phyloP scores from a whole-genome alignment of 75 land plant genomes.

The Sequoiadendron giganteum region DNA sequence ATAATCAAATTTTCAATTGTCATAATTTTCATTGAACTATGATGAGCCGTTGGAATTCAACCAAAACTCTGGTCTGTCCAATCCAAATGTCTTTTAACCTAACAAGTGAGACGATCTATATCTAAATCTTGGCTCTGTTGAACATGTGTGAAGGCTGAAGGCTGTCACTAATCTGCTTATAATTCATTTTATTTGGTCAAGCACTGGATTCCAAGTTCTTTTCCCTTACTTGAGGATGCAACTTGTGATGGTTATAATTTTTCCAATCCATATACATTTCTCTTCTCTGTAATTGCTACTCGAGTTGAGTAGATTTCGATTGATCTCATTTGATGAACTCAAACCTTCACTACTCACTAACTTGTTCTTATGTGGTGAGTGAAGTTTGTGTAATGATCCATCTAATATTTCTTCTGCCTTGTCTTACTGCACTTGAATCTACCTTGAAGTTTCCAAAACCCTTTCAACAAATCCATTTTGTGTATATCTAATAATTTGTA shows the following conservation, averaged over 20 bases:
- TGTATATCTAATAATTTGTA: no score
- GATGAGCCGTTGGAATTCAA: not conserved
- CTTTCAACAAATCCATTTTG: no score
- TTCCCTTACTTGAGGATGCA: not conserved
- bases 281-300: not conserved
- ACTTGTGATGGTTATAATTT: not conserved
- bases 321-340: not conserved
- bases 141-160: not conserved
- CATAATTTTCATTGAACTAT: slow-evolving; percentile 4
- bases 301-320: not conserved
- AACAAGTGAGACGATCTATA: not conserved
- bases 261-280: not conserved
- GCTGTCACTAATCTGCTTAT: not conserved
- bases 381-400: not conserved
- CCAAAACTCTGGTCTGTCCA: not conserved
- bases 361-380: not conserved
- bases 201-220: not conserved
- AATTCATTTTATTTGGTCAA: not conserved
- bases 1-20: not conserved
- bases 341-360: no score
- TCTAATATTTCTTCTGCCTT: not conserved
- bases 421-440: no score
- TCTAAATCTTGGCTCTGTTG: not conserved
- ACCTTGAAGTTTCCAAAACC: no score
- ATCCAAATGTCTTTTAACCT: not conserved